Evolutionary conservation across 345 rosid genomes (phyloP), one percentile per base, ranked within the genome.

Genomic region (Microcos paniculata): DNA sequence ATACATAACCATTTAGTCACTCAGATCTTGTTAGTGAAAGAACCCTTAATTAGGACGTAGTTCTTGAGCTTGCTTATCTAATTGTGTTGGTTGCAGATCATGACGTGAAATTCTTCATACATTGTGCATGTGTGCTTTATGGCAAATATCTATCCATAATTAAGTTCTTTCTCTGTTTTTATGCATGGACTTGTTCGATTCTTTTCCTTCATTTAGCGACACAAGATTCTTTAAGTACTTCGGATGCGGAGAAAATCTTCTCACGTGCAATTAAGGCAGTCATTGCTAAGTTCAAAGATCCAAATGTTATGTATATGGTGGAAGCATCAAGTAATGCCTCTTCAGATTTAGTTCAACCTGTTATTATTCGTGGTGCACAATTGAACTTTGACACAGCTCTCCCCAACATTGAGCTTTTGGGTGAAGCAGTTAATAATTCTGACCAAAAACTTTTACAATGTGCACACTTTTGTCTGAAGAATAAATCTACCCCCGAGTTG

Each of bases 261-360:
- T 79, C 62, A 62, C 77, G 62, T 71, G 86, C 94, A n/a, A 38
- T 73, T 48, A 92, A 88, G 69, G 86, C 84, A 43, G 87, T 85
- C 51, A 52, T 78, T 80, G 78, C 89, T 49, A 87, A 84, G 82
- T 87, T 95, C 72, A 92, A 86, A 84, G 96, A 91, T 75, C 80
- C 89, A 5, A 75, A 78, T 77, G 85, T 66, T 78, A 85, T 74
- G 19, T 92, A 88, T 76, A 58, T 90, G 76, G 82, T 90, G 2
- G 94, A 91, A 77, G 76, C 84, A 10, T 79, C 84, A 26, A 78
- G 76, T 31, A 83, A 81, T 82, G 76, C 66, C 76, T 82, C 86
- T 62, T 82, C 78, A 67, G 87, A 87, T 70, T 78, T 33, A 35
- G 74, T 82, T 80, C 81, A 76, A 73, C 90, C 95, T 59, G 77